A percentile compares a stretch with the other conserved stretches of the same genome.
Evolutionary conservation across 2,329 filamentous ascomycete genomes (phyloP).

Genomic region (Dactylonectria estremocensis): DNA sequence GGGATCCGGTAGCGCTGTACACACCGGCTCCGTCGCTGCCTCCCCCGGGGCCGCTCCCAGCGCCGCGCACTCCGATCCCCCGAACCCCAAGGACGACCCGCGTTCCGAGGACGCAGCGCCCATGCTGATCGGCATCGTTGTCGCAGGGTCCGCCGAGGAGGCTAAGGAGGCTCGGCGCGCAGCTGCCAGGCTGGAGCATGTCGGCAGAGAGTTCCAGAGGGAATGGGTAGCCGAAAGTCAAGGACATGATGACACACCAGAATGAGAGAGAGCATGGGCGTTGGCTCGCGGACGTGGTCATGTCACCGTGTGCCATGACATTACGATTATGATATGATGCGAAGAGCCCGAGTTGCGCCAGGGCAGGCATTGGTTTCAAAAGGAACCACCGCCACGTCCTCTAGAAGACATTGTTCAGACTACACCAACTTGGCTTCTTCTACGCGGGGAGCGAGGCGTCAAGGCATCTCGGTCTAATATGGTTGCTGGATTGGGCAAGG

Average conservation of each 20-base stretch:
- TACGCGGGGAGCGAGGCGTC: slow-evolving; percentile 4
- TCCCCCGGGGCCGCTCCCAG: slow-evolving; percentile 29
- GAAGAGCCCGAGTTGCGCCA: slow-evolving; percentile 37
- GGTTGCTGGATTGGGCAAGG: not conserved
- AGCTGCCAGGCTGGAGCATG: slow-evolving; percentile 66
- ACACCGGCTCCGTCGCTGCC: slow-evolving; percentile 27
- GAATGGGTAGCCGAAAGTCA: slow-evolving; percentile 61
- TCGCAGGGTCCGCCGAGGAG: slow-evolving; percentile 64
- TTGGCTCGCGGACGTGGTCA: slow-evolving; percentile 2
- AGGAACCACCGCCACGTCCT: slow-evolving; percentile 7
- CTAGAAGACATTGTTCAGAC: not conserved
- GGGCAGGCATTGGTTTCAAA: slow-evolving; percentile 21
- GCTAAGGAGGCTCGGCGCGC: slow-evolving; percentile 67
- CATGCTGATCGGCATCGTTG: slow-evolving; percentile 69
- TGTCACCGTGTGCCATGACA: slow-evolving; percentile 31
- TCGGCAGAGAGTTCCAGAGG: slow-evolving; percentile 69
- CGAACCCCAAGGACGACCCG: slow-evolving; percentile 36
- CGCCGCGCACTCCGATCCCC: slow-evolving; percentile 32
- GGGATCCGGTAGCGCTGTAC: slow-evolving; percentile 25
- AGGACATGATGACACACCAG: slow-evolving; percentile 45
- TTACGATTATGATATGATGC: slow-evolving; percentile 45
- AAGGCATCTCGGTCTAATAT: slow-evolving; percentile 13
- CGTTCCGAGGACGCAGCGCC: slow-evolving; percentile 60
- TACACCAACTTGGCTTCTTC: slow-evolving; percentile 9
- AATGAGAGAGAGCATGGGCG: slow-evolving; percentile 42